Conservation (phyloP, 2,329 filamentous ascomycete species). For the Plenodomus lindquistii region DNA sequence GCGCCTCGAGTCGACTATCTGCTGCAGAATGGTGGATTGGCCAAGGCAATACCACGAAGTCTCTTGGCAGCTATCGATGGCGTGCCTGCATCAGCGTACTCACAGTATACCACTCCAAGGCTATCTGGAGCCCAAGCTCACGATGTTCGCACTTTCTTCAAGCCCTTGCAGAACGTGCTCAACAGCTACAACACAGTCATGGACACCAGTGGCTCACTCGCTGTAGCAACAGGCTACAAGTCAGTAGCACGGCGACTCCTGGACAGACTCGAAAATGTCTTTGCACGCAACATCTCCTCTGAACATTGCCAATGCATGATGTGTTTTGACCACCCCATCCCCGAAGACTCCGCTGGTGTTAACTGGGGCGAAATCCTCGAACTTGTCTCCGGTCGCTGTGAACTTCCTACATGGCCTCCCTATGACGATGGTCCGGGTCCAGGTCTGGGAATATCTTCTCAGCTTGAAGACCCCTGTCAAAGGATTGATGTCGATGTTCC, state of each 20-base stretch:
- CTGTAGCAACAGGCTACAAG: conserved; percentile 91
- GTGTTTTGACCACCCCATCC: conserved; percentile 61
- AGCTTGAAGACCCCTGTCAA: conserved; percentile 62
- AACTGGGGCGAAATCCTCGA: conserved; percentile 97
- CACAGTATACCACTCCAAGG: conserved; percentile 61
- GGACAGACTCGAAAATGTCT: conserved; percentile 90
- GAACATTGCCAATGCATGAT: conserved; percentile 86
- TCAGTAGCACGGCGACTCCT: conserved; percentile 89
- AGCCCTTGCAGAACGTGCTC: conserved; percentile 78
- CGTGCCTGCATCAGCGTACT: conserved; percentile 61
- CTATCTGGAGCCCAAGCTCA: conserved; percentile 45
- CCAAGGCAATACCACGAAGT: conserved; percentile 70
- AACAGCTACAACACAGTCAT: conserved; percentile 86
- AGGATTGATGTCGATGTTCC: conserved; percentile 93
- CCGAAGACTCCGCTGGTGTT: conserved; percentile 63
- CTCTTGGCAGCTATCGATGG: conserved; percentile 68
- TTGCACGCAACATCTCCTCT: conserved; percentile 85
- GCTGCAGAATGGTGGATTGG: conserved; percentile 82
- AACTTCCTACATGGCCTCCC: conserved; percentile 86
- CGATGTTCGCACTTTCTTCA: conserved; percentile 75
- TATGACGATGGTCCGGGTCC: conserved; percentile 63
- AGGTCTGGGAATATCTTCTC: conserved; percentile 60
- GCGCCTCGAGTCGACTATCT: conserved; percentile 91
- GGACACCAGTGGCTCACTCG: conserved; percentile 81
- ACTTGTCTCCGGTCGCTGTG: conserved; percentile 83